A percentile compares a stretch with the other conserved stretches of the same genome.
Evolutionary conservation across 2,329 filamentous ascomycete species (phyloP).

Genomic region (Xylaria sp.): DNA sequence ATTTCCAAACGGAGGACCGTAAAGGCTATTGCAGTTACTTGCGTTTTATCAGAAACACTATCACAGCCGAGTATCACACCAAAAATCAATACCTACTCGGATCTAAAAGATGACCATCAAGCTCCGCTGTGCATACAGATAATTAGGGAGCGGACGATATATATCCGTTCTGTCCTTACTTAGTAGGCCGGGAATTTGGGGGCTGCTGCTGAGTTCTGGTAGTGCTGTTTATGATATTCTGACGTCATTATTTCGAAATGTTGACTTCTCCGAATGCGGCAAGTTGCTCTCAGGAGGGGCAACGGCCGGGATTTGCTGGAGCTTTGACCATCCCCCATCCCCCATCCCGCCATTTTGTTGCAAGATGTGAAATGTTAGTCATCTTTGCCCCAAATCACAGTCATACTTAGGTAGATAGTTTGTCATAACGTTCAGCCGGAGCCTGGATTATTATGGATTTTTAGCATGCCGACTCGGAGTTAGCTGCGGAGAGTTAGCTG

Average conservation of each 20-base stretch:
- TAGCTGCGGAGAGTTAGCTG: constrained; percentile 14
- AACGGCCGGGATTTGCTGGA: background rate
- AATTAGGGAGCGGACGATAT: constrained; percentile 14
- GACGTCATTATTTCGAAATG: constrained; percentile 14
- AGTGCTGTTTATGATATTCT: background rate
- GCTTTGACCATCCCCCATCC: constrained; percentile 8
- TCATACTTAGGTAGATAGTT: background rate
- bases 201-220: background rate
- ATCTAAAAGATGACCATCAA: background rate
- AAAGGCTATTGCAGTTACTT: background rate
- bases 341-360: constrained; percentile 2
- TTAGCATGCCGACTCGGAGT: constrained; percentile 21
- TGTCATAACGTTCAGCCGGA: background rate
- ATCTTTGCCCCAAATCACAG: background rate
- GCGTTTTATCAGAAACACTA: too few relatives aligned
- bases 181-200: background rate
- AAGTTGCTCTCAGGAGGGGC: constrained; percentile 17
- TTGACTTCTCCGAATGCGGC: constrained; percentile 6
- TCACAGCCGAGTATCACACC: background rate
- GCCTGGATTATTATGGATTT: constrained; percentile 3
- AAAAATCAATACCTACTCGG: background rate
- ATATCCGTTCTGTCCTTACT: constrained; percentile 4
- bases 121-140: background rate
- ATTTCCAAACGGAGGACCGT: background rate
- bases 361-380: constrained; percentile 6